Base-by-base conservation (phyloP, 305 asterid species). In the Fraxinus latifolia region DNA sequence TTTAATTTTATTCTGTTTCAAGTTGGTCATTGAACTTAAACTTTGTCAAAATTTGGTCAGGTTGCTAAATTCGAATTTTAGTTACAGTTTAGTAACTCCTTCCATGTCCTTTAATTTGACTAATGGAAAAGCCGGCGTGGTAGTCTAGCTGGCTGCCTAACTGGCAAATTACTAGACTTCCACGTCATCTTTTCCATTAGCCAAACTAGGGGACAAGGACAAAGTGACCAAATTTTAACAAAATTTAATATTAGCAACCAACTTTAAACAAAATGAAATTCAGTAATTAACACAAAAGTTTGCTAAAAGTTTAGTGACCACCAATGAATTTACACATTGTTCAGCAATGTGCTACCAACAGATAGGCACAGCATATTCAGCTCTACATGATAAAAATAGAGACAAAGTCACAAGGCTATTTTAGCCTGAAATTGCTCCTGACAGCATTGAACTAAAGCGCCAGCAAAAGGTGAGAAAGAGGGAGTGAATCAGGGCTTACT, bases 401-500 rank as follows among this genome's bases (percentile, higher is more conserved):
- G 73, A 65, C n/a, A 31, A 25, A 67, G 19, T 29, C 74, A 67
- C 36, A 67, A 25, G 36, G 36, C 74, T 67, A 67, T 67, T 31
- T 27, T 29, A 15, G 74, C 74, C 75, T 29, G 39, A 12, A 68
- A 14, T 27, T 29, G 23, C 39, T n/a, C 74, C 14, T 65, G 34
- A 29, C 19, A 67, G 34, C 19, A 67, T 12, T 27, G 21, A 68
- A 68, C 74, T 68, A 68, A 5, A 68, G 21, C 21, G 11, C 75
- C 42, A 68, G 75, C 1, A 68, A 68, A 31, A 29, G 39, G 39
- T 68, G 21, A 68, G 25, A 71, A 71, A 71, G 47, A 14, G 47
- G 14, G 44, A 71, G 47, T 14, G 27, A 71, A 32, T 71, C 34
- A 31, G 25, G 76, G 76, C 92, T 86, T 87, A 96, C 98, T 87